Base-by-base conservation (phyloP, 257 asterid species). In the Solanum medicagineum region DNA sequence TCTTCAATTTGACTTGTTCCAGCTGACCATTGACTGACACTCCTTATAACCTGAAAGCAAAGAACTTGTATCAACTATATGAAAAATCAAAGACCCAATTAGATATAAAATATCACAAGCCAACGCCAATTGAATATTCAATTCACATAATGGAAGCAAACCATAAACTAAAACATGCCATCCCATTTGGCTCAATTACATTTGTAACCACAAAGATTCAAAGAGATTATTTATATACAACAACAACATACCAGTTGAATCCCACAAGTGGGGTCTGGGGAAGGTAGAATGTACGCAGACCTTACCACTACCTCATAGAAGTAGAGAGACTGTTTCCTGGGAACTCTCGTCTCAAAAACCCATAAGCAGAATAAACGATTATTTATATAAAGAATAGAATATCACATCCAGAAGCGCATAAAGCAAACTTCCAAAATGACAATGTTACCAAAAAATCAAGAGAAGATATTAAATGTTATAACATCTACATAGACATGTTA, bases 21-120 rank as follows among this genome's bases (percentile, higher is more conserved):
- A 26, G 99, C 99, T 19, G 99, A 96, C 99, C 99, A 96, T 81
- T 96, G 98, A 90, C 98, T 93, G 87, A 94, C 99, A 87, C 98
- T 94, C 88, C 99, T 90, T 85, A 96, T 88, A 84, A 96, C 91
- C 99, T 96, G 95, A 57, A 68, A 89, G 87, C 66, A 86, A 89
- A 54, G 86, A 65, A 10, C 79, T 66, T 53, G 29, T 53, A 79
- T 53, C 5, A 79, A 29, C 66, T 79, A 54, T 53, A 54, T 53
- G 65, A 79, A 60, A 77, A 77, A 26, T 53, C 65, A 53, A 53
- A 53, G 66, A 29, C 65, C 44, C 10, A 54, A 53, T 53, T 29
- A 10, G 22, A 53, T 29, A 77, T 77, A 79, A 53, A 51, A 29
- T 65, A 79, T 10, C 83, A 53, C 65, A 15, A 51, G 49, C 83